Conservation (phyloP, 805 yeast species). For the Danielia reshetovae region DNA sequence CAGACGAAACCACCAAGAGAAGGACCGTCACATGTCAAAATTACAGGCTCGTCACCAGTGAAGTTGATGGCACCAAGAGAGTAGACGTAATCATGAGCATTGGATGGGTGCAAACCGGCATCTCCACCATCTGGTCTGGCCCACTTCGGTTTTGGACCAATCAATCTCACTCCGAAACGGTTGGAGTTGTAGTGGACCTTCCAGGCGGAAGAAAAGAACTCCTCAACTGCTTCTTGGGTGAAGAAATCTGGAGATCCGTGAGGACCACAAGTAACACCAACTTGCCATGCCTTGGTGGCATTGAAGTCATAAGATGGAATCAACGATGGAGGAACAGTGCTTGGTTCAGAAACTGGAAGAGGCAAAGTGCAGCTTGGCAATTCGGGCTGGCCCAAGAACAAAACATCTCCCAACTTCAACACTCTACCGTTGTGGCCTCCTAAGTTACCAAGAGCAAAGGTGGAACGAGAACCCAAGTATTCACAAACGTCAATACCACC, state of each 20-base stretch:
- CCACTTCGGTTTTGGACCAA: constrained; percentile 97
- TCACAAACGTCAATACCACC: constrained; percentile 94
- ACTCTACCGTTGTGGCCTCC: constrained; percentile 96
- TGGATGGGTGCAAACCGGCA: constrained; percentile 98
- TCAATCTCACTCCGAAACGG: constrained; percentile 90
- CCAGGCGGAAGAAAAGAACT: constrained; percentile 79
- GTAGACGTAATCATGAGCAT: constrained; percentile 95
- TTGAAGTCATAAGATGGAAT: constrained; percentile 46
- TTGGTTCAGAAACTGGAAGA: constrained; percentile 64
- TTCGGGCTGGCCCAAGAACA: constrained; percentile 78
- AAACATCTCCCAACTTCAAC: constrained; percentile 86
- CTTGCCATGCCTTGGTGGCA: constrained; percentile 61
- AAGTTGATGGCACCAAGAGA: constrained; percentile 95
- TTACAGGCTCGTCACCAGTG: constrained; percentile 98
- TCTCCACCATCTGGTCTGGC: constrained; percentile 96
- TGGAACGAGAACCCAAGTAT: constrained; percentile 92
- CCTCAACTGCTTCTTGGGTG: constrained; percentile 64
- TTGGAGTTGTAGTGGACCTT: constrained; percentile 96
- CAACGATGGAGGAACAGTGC: constrained; percentile 49
- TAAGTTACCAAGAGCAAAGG: constrained; percentile 88
- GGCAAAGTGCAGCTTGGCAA: constrained; percentile 67
- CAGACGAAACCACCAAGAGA: constrained; percentile 97
- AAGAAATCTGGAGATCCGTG: constrained; percentile 98
- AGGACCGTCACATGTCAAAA: constrained; percentile 96
- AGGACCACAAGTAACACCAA: constrained; percentile 95